Evolutionary conservation across 345 rosid genomes (phyloP), one percentile per base, ranked within the genome.

Genomic region (Populus davidiana): DNA sequence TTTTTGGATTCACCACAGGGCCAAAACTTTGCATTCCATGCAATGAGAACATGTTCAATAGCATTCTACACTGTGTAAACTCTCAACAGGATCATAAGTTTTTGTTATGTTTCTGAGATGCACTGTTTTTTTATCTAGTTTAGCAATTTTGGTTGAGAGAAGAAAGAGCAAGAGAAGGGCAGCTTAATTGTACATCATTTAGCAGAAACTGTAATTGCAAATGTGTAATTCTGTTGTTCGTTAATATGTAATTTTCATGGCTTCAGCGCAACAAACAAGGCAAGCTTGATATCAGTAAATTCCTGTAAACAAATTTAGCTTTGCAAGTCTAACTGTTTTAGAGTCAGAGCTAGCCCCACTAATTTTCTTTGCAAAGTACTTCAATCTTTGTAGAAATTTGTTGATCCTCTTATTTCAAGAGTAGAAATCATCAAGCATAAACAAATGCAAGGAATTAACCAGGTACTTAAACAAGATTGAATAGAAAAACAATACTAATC

Each of bases 21-120:
- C 69, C 84, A 31, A 80, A 82, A 27, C 75, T 82, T 0, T 50
- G 72, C 69, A 80, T 86, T 77, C 89, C 83, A 5, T 86, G 86
- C 76, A 67, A 63, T 20, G 86, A 80, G 64, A 70, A 41, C 70
- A 65, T 70, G 9, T 86, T 86, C 72, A 39, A 72, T 5, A 43
- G 52, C 69, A 54, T 82, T 70, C 78, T 86, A 71, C 33, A 72
- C 25, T 62, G 23, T 6, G 66, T 39, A 10, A 69, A 71, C 20
- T 75, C 79, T 76, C 70, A 80, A 71, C 66, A 31, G 35, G 56
- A 33, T 49, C 77, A 17, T 29, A 41, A 47, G 59, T 47, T 17
- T 14, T 49, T 4, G 5, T 61, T 77, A 52, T 70, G 77, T 33
- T 71, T 73, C 18, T 80, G 12, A 61, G 25, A 29, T 29, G 8